A percentile compares a stretch with the other conserved stretches of the same genome.
Evolutionary conservation across 2,329 filamentous ascomycete species (phyloP).

Genomic region (Helicocarpus griseus): DNA sequence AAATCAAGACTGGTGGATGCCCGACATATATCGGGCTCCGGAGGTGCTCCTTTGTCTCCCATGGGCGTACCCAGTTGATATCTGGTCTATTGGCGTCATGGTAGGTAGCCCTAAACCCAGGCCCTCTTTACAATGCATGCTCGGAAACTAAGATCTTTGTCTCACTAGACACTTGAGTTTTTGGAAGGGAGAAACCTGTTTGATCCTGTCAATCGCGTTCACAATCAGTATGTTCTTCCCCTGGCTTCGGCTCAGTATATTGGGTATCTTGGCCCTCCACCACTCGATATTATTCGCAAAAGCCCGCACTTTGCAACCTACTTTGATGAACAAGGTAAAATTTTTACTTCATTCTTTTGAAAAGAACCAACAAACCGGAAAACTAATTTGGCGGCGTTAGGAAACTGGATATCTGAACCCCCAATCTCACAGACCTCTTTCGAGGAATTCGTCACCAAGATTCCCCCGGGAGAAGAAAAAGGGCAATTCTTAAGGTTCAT

Average conservation of each 20-base stretch:
- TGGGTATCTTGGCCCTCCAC: constrained; percentile 18
- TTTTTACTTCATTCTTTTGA: too few species aligned
- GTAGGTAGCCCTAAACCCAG: too few species aligned
- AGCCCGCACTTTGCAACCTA: constrained; percentile 15
- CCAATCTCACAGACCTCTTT: constrained; percentile 13
- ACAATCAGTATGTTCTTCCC: constrained; percentile 19
- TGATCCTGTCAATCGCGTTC: constrained; percentile 16
- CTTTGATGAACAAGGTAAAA: constrained; percentile 16
- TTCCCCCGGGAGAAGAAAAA: constrained; percentile 17
- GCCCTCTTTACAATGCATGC: too few species aligned
- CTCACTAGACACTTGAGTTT: constrained; percentile 21
- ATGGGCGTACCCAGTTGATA: constrained; percentile 15
- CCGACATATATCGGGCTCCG: constrained; percentile 18
- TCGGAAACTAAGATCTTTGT: too few species aligned
- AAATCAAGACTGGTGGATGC: constrained; percentile 17
- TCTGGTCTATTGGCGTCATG: constrained; percentile 21
- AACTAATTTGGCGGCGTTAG: too few species aligned
- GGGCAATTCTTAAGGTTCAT: constrained; percentile 17
- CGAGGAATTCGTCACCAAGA: constrained; percentile 13
- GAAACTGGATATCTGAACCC: constrained; percentile 16
- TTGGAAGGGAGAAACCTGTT: constrained; percentile 20
- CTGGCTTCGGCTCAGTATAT: constrained; percentile 22
- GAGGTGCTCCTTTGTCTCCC: constrained; percentile 17
- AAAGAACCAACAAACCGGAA: too few species aligned
- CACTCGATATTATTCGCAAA: constrained; percentile 15